These are phyloP conservation scores for Dryas integrifolia DNA, from an alignment of 331 rosid species.

Conservation along the genomic window DNA sequence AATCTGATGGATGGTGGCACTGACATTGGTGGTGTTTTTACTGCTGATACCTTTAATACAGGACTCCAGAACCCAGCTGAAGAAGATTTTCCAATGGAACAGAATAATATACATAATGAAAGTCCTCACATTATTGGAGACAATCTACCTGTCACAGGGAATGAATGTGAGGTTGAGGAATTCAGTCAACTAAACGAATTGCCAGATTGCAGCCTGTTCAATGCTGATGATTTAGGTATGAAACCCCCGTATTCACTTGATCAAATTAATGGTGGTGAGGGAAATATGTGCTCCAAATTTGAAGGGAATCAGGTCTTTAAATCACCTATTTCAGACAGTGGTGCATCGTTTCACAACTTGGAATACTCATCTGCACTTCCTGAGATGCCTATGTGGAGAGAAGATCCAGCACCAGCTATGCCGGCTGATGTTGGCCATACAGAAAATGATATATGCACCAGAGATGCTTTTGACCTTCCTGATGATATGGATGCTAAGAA, in stretches of 20 bases:
- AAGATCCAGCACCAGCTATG: slow-evolving; percentile 42
- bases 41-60: slow-evolving; percentile 36
- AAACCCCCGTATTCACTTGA: slow-evolving; percentile 43
- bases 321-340: slow-evolving; percentile 59
- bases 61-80: slow-evolving; percentile 42
- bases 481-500: slow-evolving; percentile 31
- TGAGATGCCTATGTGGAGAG: slow-evolving; percentile 59
- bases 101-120: slow-evolving; percentile 35
- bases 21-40: slow-evolving; percentile 25
- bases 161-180: slow-evolving; percentile 37
- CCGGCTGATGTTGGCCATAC: slow-evolving; percentile 33
- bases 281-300: slow-evolving; percentile 52
- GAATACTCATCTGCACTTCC: slow-evolving; percentile 63
- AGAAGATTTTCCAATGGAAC: slow-evolving; percentile 38
- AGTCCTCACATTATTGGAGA: slow-evolving; percentile 48
- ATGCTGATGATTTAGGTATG: slow-evolving; percentile 38
- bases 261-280: slow-evolving; percentile 43
- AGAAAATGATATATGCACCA: slow-evolving; percentile 25
- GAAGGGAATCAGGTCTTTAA: slow-evolving; percentile 49
- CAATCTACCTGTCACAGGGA: slow-evolving; percentile 37
- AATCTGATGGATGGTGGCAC: slow-evolving; percentile 42
- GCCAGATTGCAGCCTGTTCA: slow-evolving; percentile 42
- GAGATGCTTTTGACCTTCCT: slow-evolving; percentile 36
- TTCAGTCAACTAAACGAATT: slow-evolving; percentile 40
- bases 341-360: slow-evolving; percentile 56